phyloP scores from a whole-genome alignment of 495 filamentous ascomycete genomes.

The Achaetomiella virescens region DNA sequence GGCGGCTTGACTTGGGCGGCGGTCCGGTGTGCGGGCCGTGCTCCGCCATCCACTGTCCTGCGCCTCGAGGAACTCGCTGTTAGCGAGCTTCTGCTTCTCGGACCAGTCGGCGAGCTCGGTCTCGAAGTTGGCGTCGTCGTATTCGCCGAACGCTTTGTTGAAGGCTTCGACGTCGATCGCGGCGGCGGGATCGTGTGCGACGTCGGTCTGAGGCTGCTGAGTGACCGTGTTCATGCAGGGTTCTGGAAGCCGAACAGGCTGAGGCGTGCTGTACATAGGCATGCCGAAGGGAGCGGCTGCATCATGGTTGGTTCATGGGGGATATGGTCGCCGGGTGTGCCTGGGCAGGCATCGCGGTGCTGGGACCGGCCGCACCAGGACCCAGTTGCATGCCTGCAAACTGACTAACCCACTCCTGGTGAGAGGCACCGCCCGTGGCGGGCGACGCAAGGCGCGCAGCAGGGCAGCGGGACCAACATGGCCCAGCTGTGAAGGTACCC shows the following conservation, averaged over 20 bases:
- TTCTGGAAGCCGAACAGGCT: conserved; percentile 1
- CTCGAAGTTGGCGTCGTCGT: conserved; percentile 17
- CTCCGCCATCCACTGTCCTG: conserved; percentile 29
- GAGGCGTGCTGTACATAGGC: conserved; percentile 1
- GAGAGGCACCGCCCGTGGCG: conserved; percentile 11
- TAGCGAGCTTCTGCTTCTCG: conserved; percentile 9
- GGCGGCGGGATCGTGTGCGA: neutral
- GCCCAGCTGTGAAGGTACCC: neutral
- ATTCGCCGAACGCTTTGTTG: conserved; percentile 24
- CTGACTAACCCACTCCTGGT: conserved; percentile 25
- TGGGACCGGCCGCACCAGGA: neutral
- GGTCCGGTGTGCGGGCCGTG: conserved; percentile 22
- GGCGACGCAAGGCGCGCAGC: neutral
- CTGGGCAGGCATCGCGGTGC: conserved; percentile 3
- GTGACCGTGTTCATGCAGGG: neutral
- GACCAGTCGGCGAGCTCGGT: conserved; percentile 21
- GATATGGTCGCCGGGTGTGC: conserved; percentile 3
- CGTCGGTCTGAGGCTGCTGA: neutral
- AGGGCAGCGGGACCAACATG: neutral
- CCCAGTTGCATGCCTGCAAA: conserved; percentile 25
- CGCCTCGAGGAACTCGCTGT: conserved; percentile 17
- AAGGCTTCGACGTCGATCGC: conserved; percentile 26
- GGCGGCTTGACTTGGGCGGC: conserved; percentile 1
- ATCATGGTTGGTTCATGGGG: conserved; percentile 7
- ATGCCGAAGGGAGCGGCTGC: conserved; percentile 3